These are phyloP conservation scores for Puccinia coronata DNA, from an alignment of 1,284 basidiomycete species.

Conservation along the genomic window DNA sequence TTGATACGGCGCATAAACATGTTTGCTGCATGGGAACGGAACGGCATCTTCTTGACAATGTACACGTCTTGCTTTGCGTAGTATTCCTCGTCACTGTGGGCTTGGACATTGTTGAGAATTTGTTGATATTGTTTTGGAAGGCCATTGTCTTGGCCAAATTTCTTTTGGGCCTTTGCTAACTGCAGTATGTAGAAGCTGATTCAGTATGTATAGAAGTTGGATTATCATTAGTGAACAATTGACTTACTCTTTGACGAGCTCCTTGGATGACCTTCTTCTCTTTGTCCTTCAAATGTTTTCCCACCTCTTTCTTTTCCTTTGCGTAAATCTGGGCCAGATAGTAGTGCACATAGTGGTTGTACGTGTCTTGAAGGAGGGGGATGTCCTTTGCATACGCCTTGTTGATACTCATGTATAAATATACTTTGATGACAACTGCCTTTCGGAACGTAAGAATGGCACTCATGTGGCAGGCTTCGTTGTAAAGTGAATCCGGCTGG, in stretches of 20 bases:
- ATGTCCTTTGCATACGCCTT: neutral
- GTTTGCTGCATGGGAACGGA: slow-evolving; percentile 12
- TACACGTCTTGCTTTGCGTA: neutral
- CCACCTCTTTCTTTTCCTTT: slow-evolving; percentile 18
- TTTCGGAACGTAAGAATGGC: slow-evolving; percentile 15
- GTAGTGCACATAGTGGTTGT: slow-evolving; percentile 32
- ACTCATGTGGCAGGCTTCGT: slow-evolving; percentile 4
- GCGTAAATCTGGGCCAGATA: neutral
- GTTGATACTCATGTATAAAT: slow-evolving; percentile 29
- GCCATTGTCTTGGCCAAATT: slow-evolving; percentile 24
- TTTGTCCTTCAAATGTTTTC: neutral
- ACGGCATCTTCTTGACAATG: slow-evolving; percentile 6
- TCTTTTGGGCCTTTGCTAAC: neutral
- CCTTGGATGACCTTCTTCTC: neutral
- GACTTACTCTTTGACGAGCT: slow-evolving; percentile 11
- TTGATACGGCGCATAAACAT: slow-evolving; percentile 3
- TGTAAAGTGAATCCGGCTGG: slow-evolving; percentile 7
- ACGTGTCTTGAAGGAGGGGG: neutral
- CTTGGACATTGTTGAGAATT: neutral
- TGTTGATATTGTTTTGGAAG: neutral
- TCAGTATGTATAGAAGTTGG: neutral
- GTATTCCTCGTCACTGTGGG: slow-evolving; percentile 28
- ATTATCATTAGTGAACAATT: neutral
- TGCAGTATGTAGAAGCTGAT: neutral
- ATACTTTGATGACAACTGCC: neutral